Conservation (phyloP, 2,329 filamentous ascomycete genomes). For the Aspergillus quadricinctus region DNA sequence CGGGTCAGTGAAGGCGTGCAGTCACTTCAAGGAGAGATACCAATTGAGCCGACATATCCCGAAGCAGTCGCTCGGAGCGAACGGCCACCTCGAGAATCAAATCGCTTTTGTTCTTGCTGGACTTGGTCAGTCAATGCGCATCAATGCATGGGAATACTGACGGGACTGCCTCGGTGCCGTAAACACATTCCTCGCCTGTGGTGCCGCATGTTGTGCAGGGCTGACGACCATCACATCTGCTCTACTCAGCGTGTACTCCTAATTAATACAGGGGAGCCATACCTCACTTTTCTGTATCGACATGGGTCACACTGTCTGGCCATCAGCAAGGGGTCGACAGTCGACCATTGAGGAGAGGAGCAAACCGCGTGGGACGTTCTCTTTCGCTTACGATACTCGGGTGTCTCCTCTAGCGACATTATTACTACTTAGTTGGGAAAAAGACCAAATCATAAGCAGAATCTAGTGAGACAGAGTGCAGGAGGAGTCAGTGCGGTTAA, state of each 20-base stretch:
- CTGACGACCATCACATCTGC: slow-evolving; percentile 47
- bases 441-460: not conserved
- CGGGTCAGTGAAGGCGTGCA: slow-evolving; percentile 7
- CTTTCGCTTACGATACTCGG: slow-evolving; percentile 19
- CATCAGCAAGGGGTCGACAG: not conserved
- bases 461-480: not conserved
- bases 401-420: slow-evolving; percentile 6
- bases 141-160: slow-evolving; percentile 8
- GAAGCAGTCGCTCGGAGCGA: slow-evolving; percentile 45
- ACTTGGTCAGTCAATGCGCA: not conserved
- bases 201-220: slow-evolving; percentile 35
- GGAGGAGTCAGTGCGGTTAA: not conserved
- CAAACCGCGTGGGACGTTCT: slow-evolving; percentile 26
- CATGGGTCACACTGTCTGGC: slow-evolving; percentile 44
- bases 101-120: slow-evolving; percentile 48
- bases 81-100: slow-evolving; percentile 50
- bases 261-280: not conserved
- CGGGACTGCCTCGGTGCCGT: slow-evolving; percentile 27
- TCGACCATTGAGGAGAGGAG: slow-evolving; percentile 1
- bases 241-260: slow-evolving; percentile 4
- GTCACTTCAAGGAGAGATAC: slow-evolving; percentile 16
- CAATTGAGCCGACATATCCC: slow-evolving; percentile 43
- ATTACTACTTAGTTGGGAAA: not conserved
- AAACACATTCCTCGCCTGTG: slow-evolving; percentile 23
- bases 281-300: slow-evolving; percentile 48